Percentiles rank a stretch among this genome's conserved stretches.
These are phyloP conservation scores for Albugo laibachii DNA, from an alignment of 352 stramenopile genomes.

Conservation along the genomic window DNA sequence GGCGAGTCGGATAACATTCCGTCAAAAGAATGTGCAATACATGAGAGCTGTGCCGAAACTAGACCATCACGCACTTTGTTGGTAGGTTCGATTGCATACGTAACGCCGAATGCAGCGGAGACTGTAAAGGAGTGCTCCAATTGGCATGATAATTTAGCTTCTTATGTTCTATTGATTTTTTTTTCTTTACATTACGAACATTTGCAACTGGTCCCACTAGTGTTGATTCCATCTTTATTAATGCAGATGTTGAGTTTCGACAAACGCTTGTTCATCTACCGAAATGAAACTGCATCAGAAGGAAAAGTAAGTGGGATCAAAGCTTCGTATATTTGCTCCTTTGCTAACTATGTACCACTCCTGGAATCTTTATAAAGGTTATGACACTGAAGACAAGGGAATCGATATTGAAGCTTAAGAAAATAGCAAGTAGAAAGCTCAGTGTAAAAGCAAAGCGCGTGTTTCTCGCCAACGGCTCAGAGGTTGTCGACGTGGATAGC, in stretches of 20 bases:
- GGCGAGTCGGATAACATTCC: no score
- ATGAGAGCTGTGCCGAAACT: no score
- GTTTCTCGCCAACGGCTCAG: slow-evolving; percentile 58
- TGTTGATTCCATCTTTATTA: no score
- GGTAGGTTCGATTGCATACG: no score
- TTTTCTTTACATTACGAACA: no score
- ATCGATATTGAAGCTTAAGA: slow-evolving; percentile 55
- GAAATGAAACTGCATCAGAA: slow-evolving; percentile 66
- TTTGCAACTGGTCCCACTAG: no score
- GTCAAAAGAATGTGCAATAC: no score
- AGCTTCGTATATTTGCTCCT: neutral
- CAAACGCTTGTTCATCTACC: slow-evolving; percentile 76
- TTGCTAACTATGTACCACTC: neutral
- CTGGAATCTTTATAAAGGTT: slow-evolving; percentile 15
- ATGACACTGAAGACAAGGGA: slow-evolving; percentile 64
- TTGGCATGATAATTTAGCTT: no score
- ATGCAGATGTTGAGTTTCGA: slow-evolving; percentile 28
- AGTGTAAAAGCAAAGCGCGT: slow-evolving; percentile 50
- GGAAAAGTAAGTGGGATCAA: slow-evolving; percentile 24
- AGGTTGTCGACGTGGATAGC: slow-evolving; percentile 75
- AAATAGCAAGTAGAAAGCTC: slow-evolving; percentile 71
- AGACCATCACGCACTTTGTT: no score
- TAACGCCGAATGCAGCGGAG: no score
- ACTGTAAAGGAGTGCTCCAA: no score
- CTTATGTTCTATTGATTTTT: no score